Base-by-base conservation (phyloP, 345 rosid genomes). In the Triadica sebifera region DNA sequence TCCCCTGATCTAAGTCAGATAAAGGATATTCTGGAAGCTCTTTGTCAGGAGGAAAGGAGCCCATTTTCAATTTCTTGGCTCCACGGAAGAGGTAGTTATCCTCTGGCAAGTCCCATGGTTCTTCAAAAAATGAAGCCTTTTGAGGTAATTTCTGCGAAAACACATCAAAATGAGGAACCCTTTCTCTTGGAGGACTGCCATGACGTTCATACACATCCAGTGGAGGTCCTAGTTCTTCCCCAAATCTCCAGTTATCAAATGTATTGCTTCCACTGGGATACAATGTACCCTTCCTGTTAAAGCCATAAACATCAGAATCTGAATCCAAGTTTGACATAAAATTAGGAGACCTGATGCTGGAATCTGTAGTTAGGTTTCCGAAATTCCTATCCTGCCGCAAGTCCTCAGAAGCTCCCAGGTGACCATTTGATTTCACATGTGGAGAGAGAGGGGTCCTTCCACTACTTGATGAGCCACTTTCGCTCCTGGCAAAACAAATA, bases 401-500 rank as follows among this genome's bases (percentile, higher is more conserved):
- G 77, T 65, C 81, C 79, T 87, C 94, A 67, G 88, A 80, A 75
- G 86, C 85, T 74, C 85, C 91, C 24, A 82, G 79, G 24, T 83
- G 87, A 65, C 82, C 84, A 70, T 71, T 81, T 51, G 83, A 83
- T 78, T 85, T 87, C 65, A 75, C 79, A 77, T 52, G 84, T 19
- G 97, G 97, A 70, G 98, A 91, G 71, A 71, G 81, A 66, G 94
- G 74, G 72, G 76, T 79, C 77, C 89, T 91, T 80, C 88, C 87
- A 69, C 84, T 81, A 77, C 65, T 84, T 67, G 94, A 87, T 51
- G 90, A 79, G 29, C 93, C 89, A 29, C 86, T 81, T 51, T 94
- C 97, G 77, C 83, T 90, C 89, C 84, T 92, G 12, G 97, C 94
- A 60, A 88, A 94, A 87, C 95, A 92, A 76, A 94, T 92, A 78